A percentile compares a stretch with the other conserved stretches of the same genome.
Evolutionary conservation across 2,329 filamentous ascomycete species (phyloP).

Genomic region (Ophiostoma piceae): DNA sequence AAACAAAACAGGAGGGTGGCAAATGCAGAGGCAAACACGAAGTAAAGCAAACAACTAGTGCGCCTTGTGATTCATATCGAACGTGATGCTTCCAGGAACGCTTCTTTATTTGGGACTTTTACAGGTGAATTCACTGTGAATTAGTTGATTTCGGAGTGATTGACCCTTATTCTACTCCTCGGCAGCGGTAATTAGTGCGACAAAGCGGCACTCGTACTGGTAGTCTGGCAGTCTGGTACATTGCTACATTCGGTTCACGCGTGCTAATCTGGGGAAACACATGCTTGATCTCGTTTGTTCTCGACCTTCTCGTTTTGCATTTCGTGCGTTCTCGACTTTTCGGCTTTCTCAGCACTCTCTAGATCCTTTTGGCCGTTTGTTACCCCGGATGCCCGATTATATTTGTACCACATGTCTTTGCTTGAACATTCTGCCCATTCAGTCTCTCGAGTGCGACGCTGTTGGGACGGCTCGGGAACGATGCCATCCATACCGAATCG

Average conservation of each 20-base stretch:
- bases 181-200: not conserved
- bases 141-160: not conserved
- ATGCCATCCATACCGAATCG: not conserved
- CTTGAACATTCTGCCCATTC: not conserved
- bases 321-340: not conserved
- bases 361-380: not conserved
- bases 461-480: constrained; percentile 1
- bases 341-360: not conserved
- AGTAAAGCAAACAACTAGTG: not conserved
- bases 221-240: not conserved
- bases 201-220: not conserved
- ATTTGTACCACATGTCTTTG: not conserved
- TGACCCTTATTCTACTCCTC: not conserved
- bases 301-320: not conserved
- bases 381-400: not conserved
- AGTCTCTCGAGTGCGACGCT: not conserved
- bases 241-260: not conserved
- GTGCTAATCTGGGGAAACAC: not conserved
- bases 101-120: not conserved
- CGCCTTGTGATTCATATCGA: not conserved
- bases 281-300: not conserved
- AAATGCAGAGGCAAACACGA: not conserved
- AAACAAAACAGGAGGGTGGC: not conserved
- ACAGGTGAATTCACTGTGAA: not conserved
- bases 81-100: not conserved